A percentile compares a stretch with the other conserved stretches of the same genome.
Evolutionary conservation across 106 monocot species (phyloP).

Genomic region (Alisma plantagoaquatica): DNA sequence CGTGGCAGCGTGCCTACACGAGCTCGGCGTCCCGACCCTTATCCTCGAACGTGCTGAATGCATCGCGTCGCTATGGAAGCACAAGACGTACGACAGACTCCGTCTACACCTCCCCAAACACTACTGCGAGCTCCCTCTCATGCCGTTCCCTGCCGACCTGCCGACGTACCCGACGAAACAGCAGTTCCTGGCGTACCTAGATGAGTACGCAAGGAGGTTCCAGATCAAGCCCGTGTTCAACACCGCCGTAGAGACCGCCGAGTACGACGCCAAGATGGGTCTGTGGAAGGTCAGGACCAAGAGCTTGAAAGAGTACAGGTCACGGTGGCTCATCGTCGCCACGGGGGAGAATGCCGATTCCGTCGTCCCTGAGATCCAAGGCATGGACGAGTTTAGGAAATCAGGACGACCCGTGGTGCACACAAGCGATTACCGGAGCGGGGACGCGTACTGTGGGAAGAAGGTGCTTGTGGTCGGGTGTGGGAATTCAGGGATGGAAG

Average conservation of each 20-base stretch:
- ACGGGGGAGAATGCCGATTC: constrained; percentile 91
- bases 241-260: constrained; percentile 32
- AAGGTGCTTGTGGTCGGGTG: constrained; percentile 69
- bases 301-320: constrained; percentile 18
- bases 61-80: constrained; percentile 60
- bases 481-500: constrained; percentile 87
- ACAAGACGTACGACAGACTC: constrained; percentile 53
- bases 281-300: constrained; percentile 33
- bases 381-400: constrained; percentile 30
- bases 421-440: constrained; percentile 44
- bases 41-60: constrained; percentile 44
- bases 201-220: constrained; percentile 28
- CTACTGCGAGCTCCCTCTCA: constrained; percentile 59
- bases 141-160: constrained; percentile 39
- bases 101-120: constrained; percentile 58
- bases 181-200: constrained; percentile 49
- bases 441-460: constrained; percentile 40
- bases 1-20: constrained; percentile 35
- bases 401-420: constrained; percentile 31
- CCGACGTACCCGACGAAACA: constrained; percentile 54
- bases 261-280: constrained; percentile 19
- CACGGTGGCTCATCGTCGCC: constrained; percentile 64
- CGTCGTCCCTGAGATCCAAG: constrained; percentile 52
- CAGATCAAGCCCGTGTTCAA: constrained; percentile 26
- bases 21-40: constrained; percentile 30